Conservation (phyloP, 2,329 filamentous ascomycete species). For the Colletotrichum spaethianum region DNA sequence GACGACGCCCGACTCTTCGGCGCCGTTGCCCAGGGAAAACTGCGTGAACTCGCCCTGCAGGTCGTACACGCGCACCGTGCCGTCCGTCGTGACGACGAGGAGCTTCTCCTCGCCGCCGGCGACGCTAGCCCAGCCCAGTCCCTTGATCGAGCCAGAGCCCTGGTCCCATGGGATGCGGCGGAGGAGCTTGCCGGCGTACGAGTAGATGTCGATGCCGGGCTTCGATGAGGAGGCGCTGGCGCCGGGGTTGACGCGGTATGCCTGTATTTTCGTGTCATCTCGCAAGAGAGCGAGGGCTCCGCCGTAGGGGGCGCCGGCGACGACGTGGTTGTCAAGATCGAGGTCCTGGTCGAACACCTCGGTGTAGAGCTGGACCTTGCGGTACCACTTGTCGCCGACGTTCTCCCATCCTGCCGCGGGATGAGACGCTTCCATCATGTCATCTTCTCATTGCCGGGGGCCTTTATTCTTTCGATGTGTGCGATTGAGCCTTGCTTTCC, state of each 20-base stretch:
- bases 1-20: constrained; percentile 88
- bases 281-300: constrained; percentile 91
- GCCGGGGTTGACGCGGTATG: constrained; percentile 78
- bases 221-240: constrained; percentile 66
- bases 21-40: constrained; percentile 90
- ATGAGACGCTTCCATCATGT: constrained; percentile 70
- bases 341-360: constrained; percentile 93
- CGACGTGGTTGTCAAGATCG: constrained; percentile 94
- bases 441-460: constrained; percentile 47
- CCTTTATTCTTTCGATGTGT: background rate
- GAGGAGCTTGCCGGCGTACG: constrained; percentile 90
- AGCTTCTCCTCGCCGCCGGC: constrained; percentile 80
- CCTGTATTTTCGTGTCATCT: constrained; percentile 87
- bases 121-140: constrained; percentile 90
- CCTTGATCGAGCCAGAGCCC: constrained; percentile 82
- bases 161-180: constrained; percentile 92
- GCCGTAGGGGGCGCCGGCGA: constrained; percentile 92
- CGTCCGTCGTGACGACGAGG: constrained; percentile 89
- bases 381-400: constrained; percentile 94
- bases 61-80: constrained; percentile 91
- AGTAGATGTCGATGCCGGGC: constrained; percentile 94
- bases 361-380: constrained; percentile 93
- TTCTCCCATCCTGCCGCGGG: constrained; percentile 94
- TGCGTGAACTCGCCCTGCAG: constrained; percentile 96
- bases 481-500: background rate